Base-by-base conservation (phyloP, 345 rosid genomes). In the Dovyalis caffra region DNA sequence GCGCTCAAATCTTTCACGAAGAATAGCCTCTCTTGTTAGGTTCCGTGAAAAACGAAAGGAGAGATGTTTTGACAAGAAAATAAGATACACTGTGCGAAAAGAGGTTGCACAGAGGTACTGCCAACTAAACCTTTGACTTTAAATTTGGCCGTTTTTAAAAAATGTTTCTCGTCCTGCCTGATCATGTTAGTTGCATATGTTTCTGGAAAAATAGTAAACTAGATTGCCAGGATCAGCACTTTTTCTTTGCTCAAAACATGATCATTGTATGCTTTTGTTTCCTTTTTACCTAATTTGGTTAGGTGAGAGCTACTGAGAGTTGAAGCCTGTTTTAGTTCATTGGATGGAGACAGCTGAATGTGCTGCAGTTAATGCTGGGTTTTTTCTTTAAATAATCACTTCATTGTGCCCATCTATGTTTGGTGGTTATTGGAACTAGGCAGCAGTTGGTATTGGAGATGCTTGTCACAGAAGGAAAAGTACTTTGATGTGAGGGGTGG, bases 11-110 rank as follows among this genome's bases (percentile, higher is more conserved):
- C 87, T 88, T 73, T 87, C 95, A 29, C 78, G 87, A 78, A 82
- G 95, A 80, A 83, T 87, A 83, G 95, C 95, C 65, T 90, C 95
- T 28, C 82, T 90, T 66, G 88, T 88, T 76, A 90, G 95, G 82
- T 90, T 90, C 60, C 85, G 95, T 32, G 91, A 90, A 78, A 90
- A 90, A 73, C 80, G 92, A 28, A 90, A 90, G 85, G 95, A 88
- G 85, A 83, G 95, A 82, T 88, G 92, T 79, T 90, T 90, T 79
- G 95, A 88, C 80, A 90, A 90, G 87, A 90, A 88, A 83, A 88
- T 90, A 81, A 81, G 95, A 73, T 90, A 90, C 75, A 85, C 88
- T 0, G 88, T 90, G 67, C 85, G 95, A 40, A 88, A 87, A 81
- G 92, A 90, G 85, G 95, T 90, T 70, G 95, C 95, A 28, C 90